Evolutionary conservation across 441 rosid species (phyloP).

Genomic region (Populus tomentosa): DNA sequence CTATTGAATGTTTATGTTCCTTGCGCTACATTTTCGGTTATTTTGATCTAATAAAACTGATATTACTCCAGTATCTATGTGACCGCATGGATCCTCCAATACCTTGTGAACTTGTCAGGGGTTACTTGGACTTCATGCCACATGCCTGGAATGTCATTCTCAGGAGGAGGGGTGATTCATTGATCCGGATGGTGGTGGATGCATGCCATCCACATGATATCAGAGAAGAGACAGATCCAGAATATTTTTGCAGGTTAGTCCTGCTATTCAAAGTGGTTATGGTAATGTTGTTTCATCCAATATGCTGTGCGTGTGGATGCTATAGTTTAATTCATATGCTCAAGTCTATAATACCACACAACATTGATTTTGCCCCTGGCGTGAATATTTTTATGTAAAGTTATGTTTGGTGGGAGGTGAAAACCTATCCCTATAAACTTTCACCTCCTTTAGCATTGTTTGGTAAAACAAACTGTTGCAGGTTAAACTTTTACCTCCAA

Average conservation of each 20-base stretch:
- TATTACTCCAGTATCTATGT: slow-evolving; percentile 66
- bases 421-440: no score
- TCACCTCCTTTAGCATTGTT: not conserved
- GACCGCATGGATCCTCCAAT: slow-evolving; percentile 93
- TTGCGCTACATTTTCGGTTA: not conserved
- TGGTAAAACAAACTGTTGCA: no score
- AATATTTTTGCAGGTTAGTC: slow-evolving; percentile 70
- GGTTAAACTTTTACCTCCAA: no score
- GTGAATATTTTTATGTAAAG: not conserved
- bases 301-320: not conserved
- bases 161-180: slow-evolving; percentile 53
- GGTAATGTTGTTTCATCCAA: slow-evolving; percentile 2
- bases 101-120: slow-evolving; percentile 96
- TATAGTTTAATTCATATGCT: not conserved
- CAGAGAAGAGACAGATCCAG: slow-evolving; percentile 82
- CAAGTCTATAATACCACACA: not conserved
- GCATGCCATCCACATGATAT: slow-evolving; percentile 87
- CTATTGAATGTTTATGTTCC: slow-evolving; percentile 9
- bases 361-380: not conserved
- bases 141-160: slow-evolving; percentile 92
- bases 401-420: not conserved
- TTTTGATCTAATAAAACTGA: slow-evolving; percentile 16
- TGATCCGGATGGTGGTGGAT: slow-evolving; percentile 84
- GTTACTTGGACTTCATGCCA: slow-evolving; percentile 84
- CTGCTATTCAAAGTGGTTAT: slow-evolving; percentile 4